A percentile compares a stretch with the other conserved stretches of the same genome.
phyloP scores from a whole-genome alignment of 805 yeast genomes.

The Lipomyces starkeyi region DNA sequence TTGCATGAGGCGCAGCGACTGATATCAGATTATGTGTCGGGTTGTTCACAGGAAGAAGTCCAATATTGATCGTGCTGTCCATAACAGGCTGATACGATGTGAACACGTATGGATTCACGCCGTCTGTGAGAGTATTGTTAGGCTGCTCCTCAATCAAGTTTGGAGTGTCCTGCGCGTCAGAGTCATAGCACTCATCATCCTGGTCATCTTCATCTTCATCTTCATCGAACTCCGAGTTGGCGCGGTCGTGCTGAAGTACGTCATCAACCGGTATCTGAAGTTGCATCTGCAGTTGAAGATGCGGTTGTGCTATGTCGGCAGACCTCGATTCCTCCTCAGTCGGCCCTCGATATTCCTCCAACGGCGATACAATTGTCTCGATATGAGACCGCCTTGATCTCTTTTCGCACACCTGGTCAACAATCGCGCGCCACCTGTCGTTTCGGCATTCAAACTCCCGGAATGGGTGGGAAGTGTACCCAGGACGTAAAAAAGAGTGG shows the following conservation, averaged over 20 bases:
- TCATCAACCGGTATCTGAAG: neutral
- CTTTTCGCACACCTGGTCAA: constrained; percentile 1
- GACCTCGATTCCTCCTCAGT: neutral
- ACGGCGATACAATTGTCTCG: neutral
- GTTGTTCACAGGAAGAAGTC: neutral
- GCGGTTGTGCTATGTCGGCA: neutral
- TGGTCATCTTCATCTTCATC: neutral
- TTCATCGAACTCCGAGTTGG: neutral
- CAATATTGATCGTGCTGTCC: neutral
- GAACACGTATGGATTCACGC: neutral
- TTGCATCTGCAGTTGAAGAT: neutral
- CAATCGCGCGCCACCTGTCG: constrained; percentile 14
- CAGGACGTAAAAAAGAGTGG: constrained; percentile 4
- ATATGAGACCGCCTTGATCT: neutral
- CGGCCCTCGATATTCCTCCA: neutral
- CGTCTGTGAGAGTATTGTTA: neutral
- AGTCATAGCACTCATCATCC: neutral
- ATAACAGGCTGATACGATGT: neutral
- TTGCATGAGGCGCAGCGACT: neutral
- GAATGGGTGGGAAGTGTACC: constrained; percentile 1
- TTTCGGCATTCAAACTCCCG: constrained; percentile 11
- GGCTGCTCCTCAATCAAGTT: neutral
- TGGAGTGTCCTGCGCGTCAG: neutral
- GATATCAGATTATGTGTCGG: neutral
- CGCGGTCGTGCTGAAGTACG: neutral